A percentile compares a stretch with the other conserved stretches of the same genome.
These are phyloP conservation scores for Isabelozyma heimii DNA, from an alignment of 805 yeast genomes.

Conservation along the genomic window DNA sequence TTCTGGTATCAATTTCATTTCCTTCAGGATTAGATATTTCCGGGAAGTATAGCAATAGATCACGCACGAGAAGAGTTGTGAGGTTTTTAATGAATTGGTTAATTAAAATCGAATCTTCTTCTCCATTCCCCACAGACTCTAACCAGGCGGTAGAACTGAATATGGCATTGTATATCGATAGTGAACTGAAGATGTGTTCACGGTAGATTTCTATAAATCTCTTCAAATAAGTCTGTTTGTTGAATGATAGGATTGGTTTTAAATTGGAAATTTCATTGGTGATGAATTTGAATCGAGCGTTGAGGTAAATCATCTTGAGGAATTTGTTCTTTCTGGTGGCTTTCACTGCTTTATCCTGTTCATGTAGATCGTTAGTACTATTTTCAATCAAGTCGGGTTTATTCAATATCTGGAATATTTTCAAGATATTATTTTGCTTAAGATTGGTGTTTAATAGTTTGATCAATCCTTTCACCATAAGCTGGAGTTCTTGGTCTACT, in stretches of 20 bases:
- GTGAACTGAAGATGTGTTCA: conserved; percentile 75
- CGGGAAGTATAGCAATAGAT: conserved; percentile 21
- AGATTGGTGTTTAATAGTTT: conserved; percentile 69
- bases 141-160: conserved; percentile 40
- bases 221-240: conserved; percentile 63
- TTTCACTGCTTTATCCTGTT: not conserved
- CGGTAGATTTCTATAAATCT: conserved; percentile 80
- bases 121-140: conserved; percentile 11
- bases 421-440: conserved; percentile 74
- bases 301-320: conserved; percentile 56
- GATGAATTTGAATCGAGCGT: conserved; percentile 69
- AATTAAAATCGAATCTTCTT: conserved; percentile 21
- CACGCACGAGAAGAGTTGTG: conserved; percentile 20
- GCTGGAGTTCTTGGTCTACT: conserved; percentile 53
- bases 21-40: conserved; percentile 7
- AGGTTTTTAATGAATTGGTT: conserved; percentile 29
- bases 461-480: conserved; percentile 71
- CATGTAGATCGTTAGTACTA: not conserved
- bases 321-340: conserved; percentile 12
- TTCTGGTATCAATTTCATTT: conserved; percentile 21
- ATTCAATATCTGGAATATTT: conserved; percentile 72
- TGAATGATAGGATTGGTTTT: conserved; percentile 52
- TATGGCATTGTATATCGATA: conserved; percentile 62
- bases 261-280: conserved; percentile 56
- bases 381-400: conserved; percentile 45